These are phyloP conservation scores for Gracilariopsis chorda DNA, from an alignment of 23 red algal species.

Conservation along the genomic window DNA sequence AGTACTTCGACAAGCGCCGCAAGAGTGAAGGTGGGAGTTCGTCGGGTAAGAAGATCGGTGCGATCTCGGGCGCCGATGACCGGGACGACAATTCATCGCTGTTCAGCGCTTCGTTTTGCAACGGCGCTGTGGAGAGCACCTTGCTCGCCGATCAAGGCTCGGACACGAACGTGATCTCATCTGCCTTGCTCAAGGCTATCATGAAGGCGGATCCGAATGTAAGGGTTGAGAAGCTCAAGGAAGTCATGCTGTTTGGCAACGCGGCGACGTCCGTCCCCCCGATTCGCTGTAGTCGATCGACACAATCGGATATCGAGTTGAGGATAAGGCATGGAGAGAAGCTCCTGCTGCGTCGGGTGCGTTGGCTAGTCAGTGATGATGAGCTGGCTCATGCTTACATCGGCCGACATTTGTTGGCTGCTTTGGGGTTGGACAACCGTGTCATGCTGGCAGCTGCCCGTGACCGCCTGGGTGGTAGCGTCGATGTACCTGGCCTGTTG, in stretches of 20 bases:
- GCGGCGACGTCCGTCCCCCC: background rate
- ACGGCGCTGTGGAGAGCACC: background rate
- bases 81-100: background rate
- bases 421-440: slow-evolving; percentile 1
- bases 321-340: background rate
- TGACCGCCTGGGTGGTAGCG: background rate
- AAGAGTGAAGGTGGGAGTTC: too few relatives aligned
- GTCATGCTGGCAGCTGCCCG: background rate
- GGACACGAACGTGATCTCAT: background rate
- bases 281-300: background rate
- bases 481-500: background rate
- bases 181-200: background rate
- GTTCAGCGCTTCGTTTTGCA: background rate
- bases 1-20: too few relatives aligned
- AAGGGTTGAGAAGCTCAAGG: background rate
- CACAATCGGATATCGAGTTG: background rate
- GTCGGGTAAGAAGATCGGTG: background rate
- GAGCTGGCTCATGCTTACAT: background rate
- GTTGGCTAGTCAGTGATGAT: background rate
- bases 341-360: background rate
- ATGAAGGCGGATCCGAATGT: background rate
- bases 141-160: background rate
- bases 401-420: background rate
- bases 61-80: too few relatives aligned
- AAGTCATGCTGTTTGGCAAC: background rate